Base-by-base conservation (phyloP, 108 stramenopile genomes). In the Skeletonema costatum region DNA sequence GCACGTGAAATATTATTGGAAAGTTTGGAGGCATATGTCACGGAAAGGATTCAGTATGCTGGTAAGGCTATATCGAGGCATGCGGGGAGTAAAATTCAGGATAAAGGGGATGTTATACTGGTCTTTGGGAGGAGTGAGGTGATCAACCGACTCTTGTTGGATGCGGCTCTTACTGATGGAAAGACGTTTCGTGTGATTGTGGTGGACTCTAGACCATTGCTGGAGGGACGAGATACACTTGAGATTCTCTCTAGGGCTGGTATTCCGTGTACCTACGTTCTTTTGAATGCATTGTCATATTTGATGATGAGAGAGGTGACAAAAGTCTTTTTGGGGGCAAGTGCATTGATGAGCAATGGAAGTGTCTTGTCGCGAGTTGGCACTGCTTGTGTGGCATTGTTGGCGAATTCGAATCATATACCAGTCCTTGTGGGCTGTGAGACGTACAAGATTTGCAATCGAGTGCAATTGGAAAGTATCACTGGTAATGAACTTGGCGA, bases 361-460 rank as follows among this genome's bases (percentile, higher is more conserved):
- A 83, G 95, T 64, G 93, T 97, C 9, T 79, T 97, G 29, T 90
- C 95, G 4, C 85, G 93, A 29, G 97, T 96, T 5, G 99, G 99
- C 25, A 97, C 98, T 2, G 98, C 97, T 0, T 92, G 92, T 42
- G 96, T 99, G 25, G 98, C 99, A 16, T 71, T 98, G 80, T 67
- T 93, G 83, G 99, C 99, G 9, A 86, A 88, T 25, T 76, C 86
- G 17, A 77, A 87, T 63, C 90, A 97, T 67, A 88, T 97, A 53
- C 98, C 99, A 8, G 98, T 98, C 7, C 84, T 99, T 61, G 95
- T 99, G 29, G 96, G 95, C 66, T 96, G 97, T 73, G 99, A 99
- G 90, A 95, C 98, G 8, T 99, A 99, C 93, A 99, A 99, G 84
- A 98, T 99, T 71, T 97, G 93, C 60, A 98, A 98, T 65, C 87